Percentiles rank a stretch among this genome's conserved stretches.
These are phyloP conservation scores for Zygosaccharomyces gambellarensis DNA, from an alignment of 805 yeast genomes.

Conservation along the genomic window DNA sequence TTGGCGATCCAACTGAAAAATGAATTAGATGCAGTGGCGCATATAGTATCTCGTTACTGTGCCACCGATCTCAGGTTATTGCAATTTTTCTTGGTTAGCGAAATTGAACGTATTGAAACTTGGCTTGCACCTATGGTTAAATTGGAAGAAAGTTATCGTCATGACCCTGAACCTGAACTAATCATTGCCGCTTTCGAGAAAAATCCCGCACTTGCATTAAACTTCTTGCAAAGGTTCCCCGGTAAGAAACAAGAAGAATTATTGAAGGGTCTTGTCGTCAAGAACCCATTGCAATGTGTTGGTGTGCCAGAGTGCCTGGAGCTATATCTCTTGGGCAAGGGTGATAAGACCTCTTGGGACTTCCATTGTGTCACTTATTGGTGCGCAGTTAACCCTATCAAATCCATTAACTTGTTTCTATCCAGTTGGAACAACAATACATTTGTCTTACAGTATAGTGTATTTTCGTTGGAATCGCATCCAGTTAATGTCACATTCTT, in stretches of 20 bases:
- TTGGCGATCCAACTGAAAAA: constrained; percentile 48
- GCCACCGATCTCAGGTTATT: constrained; percentile 52
- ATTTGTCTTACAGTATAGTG: constrained; percentile 73
- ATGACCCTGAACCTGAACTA: constrained; percentile 33
- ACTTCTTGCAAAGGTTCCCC: constrained; percentile 55
- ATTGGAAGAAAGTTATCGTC: constrained; percentile 34
- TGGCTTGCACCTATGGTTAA: constrained; percentile 57
- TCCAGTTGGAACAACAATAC: constrained; percentile 69
- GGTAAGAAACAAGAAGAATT: constrained; percentile 27
- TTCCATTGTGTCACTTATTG: constrained; percentile 51
- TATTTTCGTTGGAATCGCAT: constrained; percentile 83
- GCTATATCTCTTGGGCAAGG: constrained; percentile 12
- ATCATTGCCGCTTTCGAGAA: constrained; percentile 56
- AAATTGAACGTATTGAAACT: constrained; percentile 61
- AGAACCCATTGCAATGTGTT: constrained; percentile 49
- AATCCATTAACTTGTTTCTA: constrained; percentile 75
- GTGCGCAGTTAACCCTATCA: constrained; percentile 75
- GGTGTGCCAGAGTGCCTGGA: constrained; percentile 24
- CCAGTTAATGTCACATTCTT: constrained; percentile 87
- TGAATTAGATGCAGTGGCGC: constrained; percentile 20
- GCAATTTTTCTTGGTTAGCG: constrained; percentile 66
- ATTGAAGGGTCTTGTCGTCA: constrained; percentile 43
- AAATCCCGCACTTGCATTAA: constrained; percentile 69
- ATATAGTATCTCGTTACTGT: constrained; percentile 25
- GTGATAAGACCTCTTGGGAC: constrained; percentile 5